Conservation (phyloP, 805 yeast species). For the Starmerella kuoi region DNA sequence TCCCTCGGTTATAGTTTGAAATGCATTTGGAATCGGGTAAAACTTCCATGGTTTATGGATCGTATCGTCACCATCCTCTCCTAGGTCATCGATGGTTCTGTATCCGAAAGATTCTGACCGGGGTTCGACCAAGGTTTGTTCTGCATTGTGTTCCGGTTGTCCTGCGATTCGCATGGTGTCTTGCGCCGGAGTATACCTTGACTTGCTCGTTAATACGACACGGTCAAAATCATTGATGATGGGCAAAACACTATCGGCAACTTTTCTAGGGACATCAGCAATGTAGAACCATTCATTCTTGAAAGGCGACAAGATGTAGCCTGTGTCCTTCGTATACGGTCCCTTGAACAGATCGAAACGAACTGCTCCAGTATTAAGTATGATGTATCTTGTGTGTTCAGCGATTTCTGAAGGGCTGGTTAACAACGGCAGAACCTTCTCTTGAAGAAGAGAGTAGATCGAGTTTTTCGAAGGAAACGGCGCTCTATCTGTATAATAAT, state of each 20-base stretch:
- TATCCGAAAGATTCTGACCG: constrained; percentile 41
- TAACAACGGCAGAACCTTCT: constrained; percentile 40
- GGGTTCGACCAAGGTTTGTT: neutral
- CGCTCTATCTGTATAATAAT: constrained; percentile 54
- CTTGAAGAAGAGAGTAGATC: constrained; percentile 47
- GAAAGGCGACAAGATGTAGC: constrained; percentile 75
- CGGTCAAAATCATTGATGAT: constrained; percentile 37
- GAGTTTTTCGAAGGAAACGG: constrained; percentile 47
- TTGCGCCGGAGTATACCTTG: neutral
- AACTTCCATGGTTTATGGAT: constrained; percentile 46
- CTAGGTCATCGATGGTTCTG: constrained; percentile 73
- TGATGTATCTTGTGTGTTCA: constrained; percentile 36
- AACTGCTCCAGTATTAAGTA: constrained; percentile 75
- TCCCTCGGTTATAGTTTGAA: constrained; percentile 32
- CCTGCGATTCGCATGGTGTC: neutral
- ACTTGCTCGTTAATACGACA: constrained; percentile 12
- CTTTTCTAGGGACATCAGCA: constrained; percentile 40
- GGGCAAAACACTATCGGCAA: constrained; percentile 45
- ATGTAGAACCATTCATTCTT: constrained; percentile 64
- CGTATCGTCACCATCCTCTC: constrained; percentile 75
- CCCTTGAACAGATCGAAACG: constrained; percentile 81
- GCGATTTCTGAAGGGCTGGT: constrained; percentile 20
- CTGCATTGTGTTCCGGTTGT: neutral
- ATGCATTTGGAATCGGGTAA: constrained; percentile 66
- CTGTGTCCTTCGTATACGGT: constrained; percentile 63